Evolutionary conservation across 805 yeast genomes (phyloP), one percentile per base, ranked within the genome.

Genomic region (Debaryomyces hansenii): DNA sequence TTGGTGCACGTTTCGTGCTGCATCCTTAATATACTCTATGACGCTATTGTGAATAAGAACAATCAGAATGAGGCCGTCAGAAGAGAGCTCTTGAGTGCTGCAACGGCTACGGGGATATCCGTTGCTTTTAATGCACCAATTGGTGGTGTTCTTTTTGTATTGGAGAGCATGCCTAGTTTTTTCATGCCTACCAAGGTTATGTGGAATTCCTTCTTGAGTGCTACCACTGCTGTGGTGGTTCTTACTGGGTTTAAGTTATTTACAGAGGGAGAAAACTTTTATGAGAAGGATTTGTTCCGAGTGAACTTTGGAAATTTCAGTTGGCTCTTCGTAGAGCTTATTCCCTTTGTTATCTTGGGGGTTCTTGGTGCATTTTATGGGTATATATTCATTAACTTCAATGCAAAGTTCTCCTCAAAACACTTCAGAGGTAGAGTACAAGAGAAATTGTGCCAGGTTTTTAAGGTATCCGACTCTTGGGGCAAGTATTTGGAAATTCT

Each of bases 81-180:
- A 47, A 74, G 96, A 47, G 92, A 87, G 50, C 57, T 89, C 8
- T 60, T 84, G 12, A 73, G 85, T 15, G 90, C 95, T 1, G 87
- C 91, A 0, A 78, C 88, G 0, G 91, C 95, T 0, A 84, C 91
- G 0, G 96, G 96, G 4, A 84, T 89, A 20, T 81, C 91, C 0
- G 87, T 86, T 11, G 95, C 96, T 0, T 88, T 89, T 64, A 86
- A 85, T 49, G 83, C 96, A 0, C 96, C 96, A 2, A 83, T 90
- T 46, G 96, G 95, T 6, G 96, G 96, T 1, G 94, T 90, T 1
- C 62, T 89, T 28, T 90, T 88, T 62, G 84, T 86, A 4, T 62
- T 87, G 15, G 95, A 89, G 56, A 82, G 81, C 50, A 69, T 85
- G 37, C 80, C 85, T 3, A 78, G 83, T 29, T 86, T 78, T 57